These are phyloP conservation scores for Botrytis sinoallii DNA, from an alignment of 2,329 filamentous ascomycete genomes.

Conservation along the genomic window DNA sequence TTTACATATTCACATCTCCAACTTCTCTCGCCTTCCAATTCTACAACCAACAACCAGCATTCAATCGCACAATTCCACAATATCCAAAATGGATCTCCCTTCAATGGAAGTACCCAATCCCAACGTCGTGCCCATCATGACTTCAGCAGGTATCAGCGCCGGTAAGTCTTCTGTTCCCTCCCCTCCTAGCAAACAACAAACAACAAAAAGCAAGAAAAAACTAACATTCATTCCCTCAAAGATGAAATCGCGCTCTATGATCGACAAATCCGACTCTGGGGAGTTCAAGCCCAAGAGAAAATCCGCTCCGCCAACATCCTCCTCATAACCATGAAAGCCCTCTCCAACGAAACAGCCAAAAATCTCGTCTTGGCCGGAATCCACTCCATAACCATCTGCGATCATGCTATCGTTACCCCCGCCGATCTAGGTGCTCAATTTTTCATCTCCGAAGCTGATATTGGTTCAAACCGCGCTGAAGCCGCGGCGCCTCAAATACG, in stretches of 20 bases:
- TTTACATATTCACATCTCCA: neutral
- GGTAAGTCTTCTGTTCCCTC: constrained; percentile 32
- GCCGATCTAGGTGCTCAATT: constrained; percentile 81
- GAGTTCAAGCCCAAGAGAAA: constrained; percentile 88
- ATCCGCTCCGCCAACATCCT: constrained; percentile 88
- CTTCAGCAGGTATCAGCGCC: constrained; percentile 38
- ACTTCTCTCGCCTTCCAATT: neutral
- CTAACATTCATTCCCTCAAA: constrained; percentile 36
- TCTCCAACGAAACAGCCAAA: constrained; percentile 94
- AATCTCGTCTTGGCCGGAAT: constrained; percentile 94
- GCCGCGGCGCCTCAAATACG: constrained; percentile 75
- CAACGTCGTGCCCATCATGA: constrained; percentile 16
- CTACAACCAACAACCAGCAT: neutral
- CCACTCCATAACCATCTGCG: constrained; percentile 82
- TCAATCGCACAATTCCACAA: neutral
- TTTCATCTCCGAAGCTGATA: constrained; percentile 65
- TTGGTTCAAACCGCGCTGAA: constrained; percentile 82
- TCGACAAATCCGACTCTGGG: constrained; percentile 95
- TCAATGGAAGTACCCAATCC: constrained; percentile 7
- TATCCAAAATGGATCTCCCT: neutral
- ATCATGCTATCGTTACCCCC: constrained; percentile 71
- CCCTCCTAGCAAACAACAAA: neutral
- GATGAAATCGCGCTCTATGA: constrained; percentile 98
- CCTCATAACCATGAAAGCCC: constrained; percentile 79
- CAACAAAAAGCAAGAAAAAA: neutral